These are phyloP conservation scores for Helminthosporium solani DNA, from an alignment of 2,329 filamentous ascomycete genomes.

Conservation along the genomic window DNA sequence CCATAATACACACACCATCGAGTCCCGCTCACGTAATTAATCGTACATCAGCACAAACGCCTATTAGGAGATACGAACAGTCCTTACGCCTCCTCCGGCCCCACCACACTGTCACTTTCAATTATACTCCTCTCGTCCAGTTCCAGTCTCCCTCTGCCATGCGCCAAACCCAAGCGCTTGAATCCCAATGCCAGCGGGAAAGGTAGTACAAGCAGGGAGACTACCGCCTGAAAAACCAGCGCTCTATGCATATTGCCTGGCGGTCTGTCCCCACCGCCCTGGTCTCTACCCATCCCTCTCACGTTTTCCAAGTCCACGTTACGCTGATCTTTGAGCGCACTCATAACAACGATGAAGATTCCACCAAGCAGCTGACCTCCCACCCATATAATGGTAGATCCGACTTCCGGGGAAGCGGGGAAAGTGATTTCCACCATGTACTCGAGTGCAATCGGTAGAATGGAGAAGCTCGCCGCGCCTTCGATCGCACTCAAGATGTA, in stretches of 20 bases:
- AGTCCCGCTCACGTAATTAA: background rate
- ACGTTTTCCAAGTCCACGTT: slow-evolving; percentile 30
- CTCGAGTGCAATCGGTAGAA: slow-evolving; percentile 84
- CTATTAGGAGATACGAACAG: slow-evolving; percentile 10
- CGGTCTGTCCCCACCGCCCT: slow-evolving; percentile 45
- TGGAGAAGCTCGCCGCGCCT: slow-evolving; percentile 75
- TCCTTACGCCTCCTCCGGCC: slow-evolving; percentile 20
- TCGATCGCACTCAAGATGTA: slow-evolving; percentile 75
- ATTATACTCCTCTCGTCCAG: slow-evolving; percentile 32
- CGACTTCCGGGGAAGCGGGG: slow-evolving; percentile 82
- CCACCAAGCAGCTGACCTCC: slow-evolving; percentile 84
- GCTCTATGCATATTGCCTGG: slow-evolving; percentile 72
- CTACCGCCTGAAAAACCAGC: slow-evolving; percentile 75
- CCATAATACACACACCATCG: background rate
- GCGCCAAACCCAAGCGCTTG: slow-evolving; percentile 57
- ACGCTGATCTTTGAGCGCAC: slow-evolving; percentile 61
- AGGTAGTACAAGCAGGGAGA: slow-evolving; percentile 66
- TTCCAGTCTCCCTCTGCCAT: slow-evolving; percentile 32
- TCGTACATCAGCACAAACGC: background rate
- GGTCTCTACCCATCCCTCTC: slow-evolving; percentile 21
- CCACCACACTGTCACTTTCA: slow-evolving; percentile 10
- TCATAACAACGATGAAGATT: slow-evolving; percentile 79
- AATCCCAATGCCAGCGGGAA: slow-evolving; percentile 68
- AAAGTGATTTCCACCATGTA: slow-evolving; percentile 84
- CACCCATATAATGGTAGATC: slow-evolving; percentile 79